These are phyloP conservation scores for Blastobotrys raffinosifermentans DNA, from an alignment of 1,139 yeast species.

Conservation along the genomic window DNA sequence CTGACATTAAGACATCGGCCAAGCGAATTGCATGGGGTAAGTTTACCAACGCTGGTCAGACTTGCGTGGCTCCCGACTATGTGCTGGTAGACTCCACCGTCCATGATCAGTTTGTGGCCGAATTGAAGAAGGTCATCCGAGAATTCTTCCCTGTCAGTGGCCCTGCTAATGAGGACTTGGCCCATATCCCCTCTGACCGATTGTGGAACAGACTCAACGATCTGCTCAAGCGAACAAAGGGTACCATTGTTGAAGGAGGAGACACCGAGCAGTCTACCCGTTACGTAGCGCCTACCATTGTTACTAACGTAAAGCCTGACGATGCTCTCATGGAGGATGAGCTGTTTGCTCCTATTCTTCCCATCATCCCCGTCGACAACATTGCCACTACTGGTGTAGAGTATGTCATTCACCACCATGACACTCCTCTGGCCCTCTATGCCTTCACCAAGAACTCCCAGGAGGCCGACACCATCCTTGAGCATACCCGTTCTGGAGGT, in stretches of 20 bases:
- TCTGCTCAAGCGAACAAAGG: slow-evolving; percentile 49
- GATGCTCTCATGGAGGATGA: slow-evolving; percentile 75
- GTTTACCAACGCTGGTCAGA: slow-evolving; percentile 80
- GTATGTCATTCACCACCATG: slow-evolving; percentile 49
- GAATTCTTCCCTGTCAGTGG: slow-evolving; percentile 43
- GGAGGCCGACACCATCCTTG: slow-evolving; percentile 48
- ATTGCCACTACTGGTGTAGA: slow-evolving; percentile 45
- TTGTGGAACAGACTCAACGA: slow-evolving; percentile 49
- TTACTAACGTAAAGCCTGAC: slow-evolving; percentile 53
- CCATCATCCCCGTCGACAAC: slow-evolving; percentile 53
- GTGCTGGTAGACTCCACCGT: slow-evolving; percentile 56
- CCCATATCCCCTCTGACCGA: slow-evolving; percentile 60
- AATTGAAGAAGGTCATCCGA: slow-evolving; percentile 40
- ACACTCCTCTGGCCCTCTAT: slow-evolving; percentile 86
- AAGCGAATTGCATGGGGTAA: slow-evolving; percentile 73
- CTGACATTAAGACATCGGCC: slow-evolving; percentile 46
- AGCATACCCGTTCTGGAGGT: slow-evolving; percentile 67
- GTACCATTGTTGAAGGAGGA: slow-evolving; percentile 55
- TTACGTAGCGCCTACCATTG: slow-evolving; percentile 69
- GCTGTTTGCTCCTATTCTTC: slow-evolving; percentile 81
- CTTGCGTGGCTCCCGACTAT: slow-evolving; percentile 88
- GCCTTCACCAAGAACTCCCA: slow-evolving; percentile 53
- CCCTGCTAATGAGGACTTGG: slow-evolving; percentile 37
- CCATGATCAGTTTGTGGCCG: slow-evolving; percentile 47
- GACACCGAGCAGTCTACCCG: slow-evolving; percentile 39